Percentiles rank a stretch among this genome's conserved stretches.
These are phyloP conservation scores for Dioszegia crocea DNA, from an alignment of 768 basidiomycete genomes.

Conservation along the genomic window DNA sequence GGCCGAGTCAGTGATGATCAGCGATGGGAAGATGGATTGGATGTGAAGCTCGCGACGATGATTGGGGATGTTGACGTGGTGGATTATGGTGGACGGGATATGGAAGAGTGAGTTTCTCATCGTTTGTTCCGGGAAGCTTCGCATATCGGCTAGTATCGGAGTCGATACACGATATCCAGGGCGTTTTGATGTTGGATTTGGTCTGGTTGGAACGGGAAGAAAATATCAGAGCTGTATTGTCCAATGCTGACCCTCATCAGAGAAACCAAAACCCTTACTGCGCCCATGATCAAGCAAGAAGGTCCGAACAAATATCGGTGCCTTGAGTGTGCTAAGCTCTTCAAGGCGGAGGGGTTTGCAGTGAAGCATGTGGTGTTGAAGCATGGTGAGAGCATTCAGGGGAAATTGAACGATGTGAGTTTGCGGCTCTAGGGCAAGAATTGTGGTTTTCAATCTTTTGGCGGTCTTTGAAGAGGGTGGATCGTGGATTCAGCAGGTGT, in stretches of 20 bases:
- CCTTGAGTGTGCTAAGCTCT: constrained; percentile 88
- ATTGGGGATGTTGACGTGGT: constrained; percentile 80
- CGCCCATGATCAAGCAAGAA: constrained; percentile 83
- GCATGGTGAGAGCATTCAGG: constrained; percentile 76
- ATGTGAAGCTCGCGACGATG: constrained; percentile 75
- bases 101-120: constrained; percentile 67
- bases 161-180: too few relatives aligned
- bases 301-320: constrained; percentile 96
- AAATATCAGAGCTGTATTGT: too few relatives aligned
- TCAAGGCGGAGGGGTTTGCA: constrained; percentile 94
- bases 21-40: constrained; percentile 84
- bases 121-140: too few relatives aligned
- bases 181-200: too few relatives aligned
- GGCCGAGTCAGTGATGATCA: too few relatives aligned
- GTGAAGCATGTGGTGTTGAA: constrained; percentile 97
- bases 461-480: too few relatives aligned
- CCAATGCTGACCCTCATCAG: constrained; percentile 52
- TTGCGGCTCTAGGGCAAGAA: too few relatives aligned
- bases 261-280: constrained; percentile 72
- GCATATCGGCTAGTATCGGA: too few relatives aligned
- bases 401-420: constrained; percentile 72
- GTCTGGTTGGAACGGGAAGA: too few relatives aligned
- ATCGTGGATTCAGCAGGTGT: too few relatives aligned
- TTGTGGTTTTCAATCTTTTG: too few relatives aligned
- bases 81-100: constrained; percentile 82